phyloP scores from a whole-genome alignment of 225 moss, liverwort and hornwort species.

The Marchantia paleacea region DNA sequence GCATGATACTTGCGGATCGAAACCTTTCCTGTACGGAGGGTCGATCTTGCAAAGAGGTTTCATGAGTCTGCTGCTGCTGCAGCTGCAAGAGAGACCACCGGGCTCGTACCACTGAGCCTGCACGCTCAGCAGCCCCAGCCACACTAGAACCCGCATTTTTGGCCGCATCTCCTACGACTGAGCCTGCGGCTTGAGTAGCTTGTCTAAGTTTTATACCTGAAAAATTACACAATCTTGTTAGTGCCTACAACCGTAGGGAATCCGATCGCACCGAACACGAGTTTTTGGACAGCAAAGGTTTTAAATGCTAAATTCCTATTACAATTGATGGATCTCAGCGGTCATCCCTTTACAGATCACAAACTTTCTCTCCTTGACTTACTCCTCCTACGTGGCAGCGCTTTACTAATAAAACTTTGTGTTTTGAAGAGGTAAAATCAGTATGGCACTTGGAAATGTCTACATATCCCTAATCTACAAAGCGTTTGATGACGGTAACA shows the following conservation, averaged over 20 bases:
- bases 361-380: too few species aligned
- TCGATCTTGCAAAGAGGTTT: slow-evolving; percentile 33
- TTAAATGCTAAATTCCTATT: too few species aligned
- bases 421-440: too few species aligned
- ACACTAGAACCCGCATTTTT: slow-evolving; percentile 62
- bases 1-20: slow-evolving; percentile 50
- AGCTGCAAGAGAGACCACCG: slow-evolving; percentile 57
- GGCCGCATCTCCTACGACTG: slow-evolving; percentile 54
- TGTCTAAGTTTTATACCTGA: slow-evolving; percentile 61
- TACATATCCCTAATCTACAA: not conserved
- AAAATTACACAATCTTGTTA: slow-evolving; percentile 7
- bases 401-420: too few species aligned
- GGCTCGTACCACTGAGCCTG: slow-evolving; percentile 57
- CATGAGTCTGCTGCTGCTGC: slow-evolving; percentile 37
- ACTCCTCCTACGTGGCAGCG: too few species aligned
- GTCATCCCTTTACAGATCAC: too few species aligned
- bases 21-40: slow-evolving; percentile 56
- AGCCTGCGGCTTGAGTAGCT: slow-evolving; percentile 57
- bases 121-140: slow-evolving; percentile 66
- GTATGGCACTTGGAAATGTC: not conserved
- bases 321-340: too few species aligned
- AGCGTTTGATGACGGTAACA: not conserved
- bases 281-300: too few species aligned
- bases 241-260: not conserved
- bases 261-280: too few species aligned